phyloP scores from a whole-genome alignment of 1,284 basidiomycete species.

The Exsudoporus floridanus region DNA sequence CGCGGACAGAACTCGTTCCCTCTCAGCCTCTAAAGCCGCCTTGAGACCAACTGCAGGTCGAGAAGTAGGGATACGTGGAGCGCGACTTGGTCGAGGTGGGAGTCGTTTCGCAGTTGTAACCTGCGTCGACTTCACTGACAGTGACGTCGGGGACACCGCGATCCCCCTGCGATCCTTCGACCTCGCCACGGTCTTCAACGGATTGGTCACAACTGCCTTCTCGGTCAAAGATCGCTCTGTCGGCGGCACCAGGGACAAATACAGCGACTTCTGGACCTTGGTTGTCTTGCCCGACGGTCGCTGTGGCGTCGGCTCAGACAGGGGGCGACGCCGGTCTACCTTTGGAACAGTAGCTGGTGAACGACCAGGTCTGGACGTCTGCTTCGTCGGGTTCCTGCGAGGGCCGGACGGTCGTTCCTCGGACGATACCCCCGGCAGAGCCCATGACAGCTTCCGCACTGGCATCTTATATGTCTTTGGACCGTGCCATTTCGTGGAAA shows the following conservation, averaged over 20 bases:
- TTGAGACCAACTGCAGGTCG: neutral
- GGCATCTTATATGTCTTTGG: neutral
- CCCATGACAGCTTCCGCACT: neutral
- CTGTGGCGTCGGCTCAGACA: neutral
- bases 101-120: neutral
- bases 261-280: neutral
- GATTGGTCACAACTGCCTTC: neutral
- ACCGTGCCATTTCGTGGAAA: constrained; percentile 5
- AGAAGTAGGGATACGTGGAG: neutral
- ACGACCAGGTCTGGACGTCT: neutral
- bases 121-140: neutral
- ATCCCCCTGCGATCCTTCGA: neutral
- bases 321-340: neutral
- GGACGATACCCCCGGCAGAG: no score
- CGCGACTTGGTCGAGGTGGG: neutral
- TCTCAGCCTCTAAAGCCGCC: neutral
- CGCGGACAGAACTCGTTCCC: neutral
- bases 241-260: neutral
- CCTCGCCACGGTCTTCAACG: neutral
- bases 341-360: neutral
- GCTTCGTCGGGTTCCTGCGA: neutral
- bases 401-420: neutral
- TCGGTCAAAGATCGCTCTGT: no score
- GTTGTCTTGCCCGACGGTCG: neutral
- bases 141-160: no score